These are phyloP conservation scores for Stevia rebaudiana DNA, from an alignment of 140 eudicot genomes.

Conservation along the genomic window DNA sequence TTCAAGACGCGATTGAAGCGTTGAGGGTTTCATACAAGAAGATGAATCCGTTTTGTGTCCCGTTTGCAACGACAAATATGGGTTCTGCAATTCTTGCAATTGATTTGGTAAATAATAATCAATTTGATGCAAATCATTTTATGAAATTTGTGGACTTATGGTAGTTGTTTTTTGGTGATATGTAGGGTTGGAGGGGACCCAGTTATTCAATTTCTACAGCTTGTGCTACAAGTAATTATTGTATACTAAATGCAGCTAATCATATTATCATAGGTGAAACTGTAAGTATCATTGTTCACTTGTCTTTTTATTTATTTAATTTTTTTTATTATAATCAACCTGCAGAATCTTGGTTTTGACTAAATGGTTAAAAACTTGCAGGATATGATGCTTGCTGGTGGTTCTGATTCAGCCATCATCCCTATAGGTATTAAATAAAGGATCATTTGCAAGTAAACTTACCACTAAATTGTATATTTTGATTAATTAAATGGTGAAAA, in stretches of 20 bases:
- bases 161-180: constrained; percentile 3
- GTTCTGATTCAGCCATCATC: constrained; percentile 56
- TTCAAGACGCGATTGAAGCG: constrained; percentile 65
- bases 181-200: constrained; percentile 74
- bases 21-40: constrained; percentile 53
- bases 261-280: constrained; percentile 57
- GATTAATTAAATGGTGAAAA: neutral
- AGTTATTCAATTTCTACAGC: constrained; percentile 62
- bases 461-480: neutral
- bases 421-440: constrained; percentile 44
- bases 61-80: constrained; percentile 59
- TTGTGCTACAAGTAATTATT: constrained; percentile 62
- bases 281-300: constrained; percentile 27
- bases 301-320: no score
- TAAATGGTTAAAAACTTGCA: constrained; percentile 23
- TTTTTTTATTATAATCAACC: neutral
- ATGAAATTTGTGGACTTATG: neutral
- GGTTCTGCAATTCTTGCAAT: constrained; percentile 71
- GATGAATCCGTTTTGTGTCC: constrained; percentile 69
- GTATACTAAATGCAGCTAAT: constrained; percentile 60
- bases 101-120: constrained; percentile 47
- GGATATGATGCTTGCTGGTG: constrained; percentile 72
- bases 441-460: neutral
- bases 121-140: neutral
- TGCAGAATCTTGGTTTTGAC: constrained; percentile 7